Evolutionary conservation across 2,329 filamentous ascomycete genomes (phyloP), one percentile per base, ranked within the genome.

Genomic region (Neurospora sp.): DNA sequence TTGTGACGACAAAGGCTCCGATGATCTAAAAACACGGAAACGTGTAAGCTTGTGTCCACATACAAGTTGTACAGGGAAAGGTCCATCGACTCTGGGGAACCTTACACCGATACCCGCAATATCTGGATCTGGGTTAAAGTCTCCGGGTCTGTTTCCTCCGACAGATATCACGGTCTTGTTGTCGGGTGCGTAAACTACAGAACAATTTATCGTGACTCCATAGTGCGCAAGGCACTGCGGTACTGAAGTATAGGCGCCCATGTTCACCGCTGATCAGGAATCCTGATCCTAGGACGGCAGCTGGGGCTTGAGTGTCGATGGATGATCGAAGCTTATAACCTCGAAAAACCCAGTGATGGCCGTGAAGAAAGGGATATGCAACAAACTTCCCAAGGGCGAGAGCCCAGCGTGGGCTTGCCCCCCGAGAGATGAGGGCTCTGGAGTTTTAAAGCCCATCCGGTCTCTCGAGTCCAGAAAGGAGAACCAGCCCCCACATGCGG

Each of bases 71-170:
- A 36, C 8, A 38, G 46, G 19, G 6, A 17, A 28, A 43, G 39
- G 43, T 39, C 17, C 68, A 66, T 11, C 33, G 68, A 36, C 33
- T 28, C 43, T 36, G 39, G 15, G 39, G 42, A 33, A 19, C 17
- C 72, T 33, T 72, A 73, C 74, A 36, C 74, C 74, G 17, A 73
- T 72, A 15, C 74, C 74, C 2, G 72, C 74, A 58, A 75, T 74
- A 42, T 74, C 74, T 11, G 73, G 72, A 38, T 75, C 72, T 3
- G 69, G 67, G 13, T 70, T 33, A 58, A 75, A 73, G 11, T 68
- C 15, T 1, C 72, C 73, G 1, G n/a, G 46, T 3, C 13, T 19
- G 15, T 38, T 46, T 6, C 38, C 71, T 3, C 71, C 73, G 4
- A 74, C 43, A 7, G 17, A 38, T n/a, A 69, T 17, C 1, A 66